Evolutionary conservation across 2,329 filamentous ascomycete species (phyloP).

Genomic region (Amesomyces nigricolor): DNA sequence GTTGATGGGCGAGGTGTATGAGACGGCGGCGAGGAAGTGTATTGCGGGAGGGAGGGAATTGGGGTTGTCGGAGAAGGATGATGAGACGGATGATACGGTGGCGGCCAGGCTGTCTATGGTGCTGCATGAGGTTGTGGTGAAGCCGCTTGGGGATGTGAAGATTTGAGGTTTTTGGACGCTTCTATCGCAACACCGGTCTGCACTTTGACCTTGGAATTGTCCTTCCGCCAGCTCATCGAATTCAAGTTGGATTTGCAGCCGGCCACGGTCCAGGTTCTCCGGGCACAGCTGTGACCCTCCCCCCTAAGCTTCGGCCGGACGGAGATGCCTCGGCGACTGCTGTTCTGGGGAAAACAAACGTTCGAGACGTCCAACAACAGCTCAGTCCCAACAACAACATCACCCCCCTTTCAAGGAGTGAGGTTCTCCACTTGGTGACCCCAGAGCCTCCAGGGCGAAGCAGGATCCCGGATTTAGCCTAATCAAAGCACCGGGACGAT

Average conservation of each 20-base stretch:
- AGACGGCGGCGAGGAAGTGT: slow-evolving; percentile 25
- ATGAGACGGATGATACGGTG: slow-evolving; percentile 38
- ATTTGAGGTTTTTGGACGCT: slow-evolving; percentile 26
- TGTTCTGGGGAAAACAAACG: background rate
- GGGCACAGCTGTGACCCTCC: too few relatives aligned
- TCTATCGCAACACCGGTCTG: background rate
- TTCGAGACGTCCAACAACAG: background rate
- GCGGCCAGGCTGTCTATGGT: slow-evolving; percentile 36
- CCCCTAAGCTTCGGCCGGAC: background rate
- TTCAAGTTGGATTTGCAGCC: too few relatives aligned
- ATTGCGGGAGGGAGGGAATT: slow-evolving; percentile 31
- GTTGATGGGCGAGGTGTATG: slow-evolving; percentile 26
- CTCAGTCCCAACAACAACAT: background rate
- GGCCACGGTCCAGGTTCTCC: too few relatives aligned
- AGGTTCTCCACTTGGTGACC: background rate
- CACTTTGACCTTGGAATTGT: background rate
- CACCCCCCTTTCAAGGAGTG: background rate
- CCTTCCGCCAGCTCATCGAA: too few relatives aligned
- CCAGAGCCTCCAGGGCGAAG: slow-evolving; percentile 1
- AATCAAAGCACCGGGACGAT: slow-evolving; percentile 12
- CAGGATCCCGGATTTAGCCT: slow-evolving; percentile 19
- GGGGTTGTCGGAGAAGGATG: slow-evolving; percentile 34
- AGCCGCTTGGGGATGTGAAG: slow-evolving; percentile 35
- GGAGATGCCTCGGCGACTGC: background rate
- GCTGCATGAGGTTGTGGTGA: slow-evolving; percentile 43